Percentiles rank a stretch among this genome's conserved stretches.
phyloP scores from a whole-genome alignment of 2,329 filamentous ascomycete genomes.

The Cladorrhinum sp. region DNA sequence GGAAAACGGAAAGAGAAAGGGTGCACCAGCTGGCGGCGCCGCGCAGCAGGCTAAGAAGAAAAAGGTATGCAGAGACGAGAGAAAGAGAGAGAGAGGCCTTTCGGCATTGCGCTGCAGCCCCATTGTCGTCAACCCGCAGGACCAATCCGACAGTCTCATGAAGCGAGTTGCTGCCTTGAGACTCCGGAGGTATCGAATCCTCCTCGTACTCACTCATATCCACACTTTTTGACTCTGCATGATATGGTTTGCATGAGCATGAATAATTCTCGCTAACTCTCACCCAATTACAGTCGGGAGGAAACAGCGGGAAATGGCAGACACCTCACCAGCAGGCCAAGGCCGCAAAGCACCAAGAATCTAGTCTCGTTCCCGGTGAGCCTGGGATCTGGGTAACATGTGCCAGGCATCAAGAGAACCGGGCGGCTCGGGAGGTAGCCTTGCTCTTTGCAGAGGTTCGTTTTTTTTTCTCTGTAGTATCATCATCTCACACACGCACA shows the following conservation, averaged over 20 bases:
- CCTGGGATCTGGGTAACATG: constrained; percentile 77
- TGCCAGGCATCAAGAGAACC: constrained; percentile 66
- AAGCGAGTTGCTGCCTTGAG: no score
- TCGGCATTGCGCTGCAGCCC: no score
- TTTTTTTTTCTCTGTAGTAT: no score
- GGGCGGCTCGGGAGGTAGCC: constrained; percentile 65
- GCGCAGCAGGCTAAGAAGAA: constrained; percentile 37
- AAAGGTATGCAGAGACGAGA: constrained; percentile 20
- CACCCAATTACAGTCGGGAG: constrained; percentile 40
- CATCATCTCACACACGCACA: not conserved
- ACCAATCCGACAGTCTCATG: not conserved
- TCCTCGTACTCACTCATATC: not conserved
- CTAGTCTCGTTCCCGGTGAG: constrained; percentile 62
- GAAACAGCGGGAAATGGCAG: constrained; percentile 55
- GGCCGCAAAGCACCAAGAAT: constrained; percentile 41
- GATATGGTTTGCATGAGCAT: no score
- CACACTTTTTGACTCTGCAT: no score
- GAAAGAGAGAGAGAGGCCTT: no score
- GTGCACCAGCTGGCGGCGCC: constrained; percentile 28
- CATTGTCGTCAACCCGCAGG: no score
- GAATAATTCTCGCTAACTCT: not conserved
- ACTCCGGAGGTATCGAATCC: no score
- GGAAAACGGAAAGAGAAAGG: constrained; percentile 36
- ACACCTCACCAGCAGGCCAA: constrained; percentile 58
- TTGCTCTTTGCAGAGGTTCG: constrained; percentile 64